Conservation (phyloP, 2,329 filamentous ascomycete genomes). For the Colletotrichum costaricense region DNA sequence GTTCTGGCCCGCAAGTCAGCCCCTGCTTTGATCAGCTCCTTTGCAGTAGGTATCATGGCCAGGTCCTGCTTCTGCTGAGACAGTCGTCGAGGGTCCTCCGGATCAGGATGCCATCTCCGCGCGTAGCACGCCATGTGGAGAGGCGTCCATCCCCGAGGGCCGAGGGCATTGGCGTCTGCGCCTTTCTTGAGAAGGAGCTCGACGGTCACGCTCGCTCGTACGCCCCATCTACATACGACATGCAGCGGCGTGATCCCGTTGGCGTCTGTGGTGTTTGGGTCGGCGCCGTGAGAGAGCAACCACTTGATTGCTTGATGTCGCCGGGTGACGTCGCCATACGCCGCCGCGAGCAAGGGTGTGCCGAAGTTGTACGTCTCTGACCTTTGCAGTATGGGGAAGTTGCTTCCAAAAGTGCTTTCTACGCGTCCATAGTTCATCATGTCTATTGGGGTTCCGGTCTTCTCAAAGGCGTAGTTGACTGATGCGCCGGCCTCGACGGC, state of each 20-base stretch:
- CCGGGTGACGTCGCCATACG: not conserved
- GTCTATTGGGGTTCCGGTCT: not conserved
- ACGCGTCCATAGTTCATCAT: not conserved
- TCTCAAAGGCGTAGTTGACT: not conserved
- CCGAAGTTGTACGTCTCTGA: not conserved
- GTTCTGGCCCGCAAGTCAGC: not conserved
- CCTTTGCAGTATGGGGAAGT: not conserved
- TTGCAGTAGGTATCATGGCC: not conserved
- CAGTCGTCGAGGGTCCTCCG: not conserved
- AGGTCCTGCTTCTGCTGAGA: not conserved
- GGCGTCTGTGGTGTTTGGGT: not conserved
- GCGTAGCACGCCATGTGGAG: not conserved
- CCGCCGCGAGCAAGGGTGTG: constrained; percentile 3
- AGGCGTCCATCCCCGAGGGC: not conserved
- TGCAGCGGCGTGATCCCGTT: not conserved
- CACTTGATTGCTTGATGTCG: not conserved
- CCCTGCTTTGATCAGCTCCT: not conserved
- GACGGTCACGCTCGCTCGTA: not conserved
- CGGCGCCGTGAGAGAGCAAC: not conserved
- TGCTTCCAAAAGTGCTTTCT: not conserved
- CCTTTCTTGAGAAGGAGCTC: constrained; percentile 31
- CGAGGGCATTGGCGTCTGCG: constrained; percentile 24
- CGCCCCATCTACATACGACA: not conserved
- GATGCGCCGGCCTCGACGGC: not conserved
- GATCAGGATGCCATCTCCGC: not conserved